phyloP scores from a whole-genome alignment of 2,329 filamentous ascomycete species.

The Thermomyces lanuginosus region DNA sequence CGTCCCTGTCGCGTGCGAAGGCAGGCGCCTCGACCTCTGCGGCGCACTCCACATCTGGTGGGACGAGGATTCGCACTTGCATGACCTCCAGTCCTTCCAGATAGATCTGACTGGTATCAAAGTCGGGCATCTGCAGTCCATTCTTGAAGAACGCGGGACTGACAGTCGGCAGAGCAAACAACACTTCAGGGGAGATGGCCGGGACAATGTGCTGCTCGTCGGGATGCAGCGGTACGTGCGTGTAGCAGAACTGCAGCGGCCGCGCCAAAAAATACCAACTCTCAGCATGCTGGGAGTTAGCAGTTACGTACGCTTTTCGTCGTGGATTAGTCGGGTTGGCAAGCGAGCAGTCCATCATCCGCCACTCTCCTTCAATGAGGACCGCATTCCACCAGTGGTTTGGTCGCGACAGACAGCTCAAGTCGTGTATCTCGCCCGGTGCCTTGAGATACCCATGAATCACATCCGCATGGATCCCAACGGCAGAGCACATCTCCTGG shows the following conservation, averaged over 20 bases:
- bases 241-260: conserved; percentile 84
- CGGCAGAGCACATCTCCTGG: conserved; percentile 80
- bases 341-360: conserved; percentile 85
- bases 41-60: conserved; percentile 74
- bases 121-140: conserved; percentile 62
- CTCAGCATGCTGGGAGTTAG: conserved; percentile 55
- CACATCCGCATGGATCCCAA: conserved; percentile 74
- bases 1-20: conserved; percentile 68
- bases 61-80: conserved; percentile 75
- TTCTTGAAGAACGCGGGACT: conserved; percentile 82
- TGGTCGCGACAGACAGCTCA: conserved; percentile 64
- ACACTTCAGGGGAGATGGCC: conserved; percentile 65
- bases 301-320: conserved; percentile 59
- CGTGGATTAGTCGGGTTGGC: conserved; percentile 81
- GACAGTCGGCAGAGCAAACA: conserved; percentile 71
- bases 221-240: conserved; percentile 76
- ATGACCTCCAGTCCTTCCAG: conserved; percentile 89
- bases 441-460: conserved; percentile 80
- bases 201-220: conserved; percentile 88
- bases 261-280: conserved; percentile 86
- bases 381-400: conserved; percentile 99
- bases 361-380: conserved; percentile 85
- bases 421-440: conserved; percentile 68
- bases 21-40: conserved; percentile 80
- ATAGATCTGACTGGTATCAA: conserved; percentile 70